Evolutionary conservation across 73 alveolate species (phyloP), one percentile per base, ranked within the genome.

Genomic region (Paramecium caudatum): DNA sequence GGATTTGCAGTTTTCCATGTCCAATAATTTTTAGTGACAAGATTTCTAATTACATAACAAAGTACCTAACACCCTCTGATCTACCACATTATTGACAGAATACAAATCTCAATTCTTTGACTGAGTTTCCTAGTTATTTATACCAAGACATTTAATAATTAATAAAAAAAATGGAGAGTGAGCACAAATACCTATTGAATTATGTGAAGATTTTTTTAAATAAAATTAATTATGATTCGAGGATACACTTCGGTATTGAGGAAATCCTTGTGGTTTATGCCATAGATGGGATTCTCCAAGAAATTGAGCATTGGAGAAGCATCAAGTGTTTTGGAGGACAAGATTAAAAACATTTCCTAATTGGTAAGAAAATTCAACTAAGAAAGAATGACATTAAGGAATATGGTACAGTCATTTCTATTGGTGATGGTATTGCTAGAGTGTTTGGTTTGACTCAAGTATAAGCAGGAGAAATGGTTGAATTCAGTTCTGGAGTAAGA

Each of bases 391-490:
- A 94, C 83, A 90, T 96, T 43, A 96, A 92, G 37, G 99, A 96
- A 78, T 97, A 91, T 94, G 99, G 99, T 37, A 94, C 98, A 61
- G 99, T 97, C 62, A 93, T 96, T 90, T 94, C 98, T 36, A 94
- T 96, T 85, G 99, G 99, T 46, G 99, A 97, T 90, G 99, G 99
- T 82, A 96, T 97, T 91, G 99, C 99, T 61, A 94, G 99, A 90
- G 98, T 97, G 83, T 95, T 90, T 90, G 99, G 99, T 62, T 95
- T 97, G 82, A 95, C 94, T 90, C 91, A 94, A 84, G 99, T 96
- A 61, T 94, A 97, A 91, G 99, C 99, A 21, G 99, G 99, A 69
- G 99, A 97, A 93, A 96, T 97, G 99, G 99, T 97, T 19, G 99
- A 97, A 92, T 97, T 97, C 95, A 81, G 93, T 81, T 62, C 97